A percentile compares a stretch with the other conserved stretches of the same genome.
phyloP scores from a whole-genome alignment of 768 basidiomycete species.

The Chalciporus chontae region DNA sequence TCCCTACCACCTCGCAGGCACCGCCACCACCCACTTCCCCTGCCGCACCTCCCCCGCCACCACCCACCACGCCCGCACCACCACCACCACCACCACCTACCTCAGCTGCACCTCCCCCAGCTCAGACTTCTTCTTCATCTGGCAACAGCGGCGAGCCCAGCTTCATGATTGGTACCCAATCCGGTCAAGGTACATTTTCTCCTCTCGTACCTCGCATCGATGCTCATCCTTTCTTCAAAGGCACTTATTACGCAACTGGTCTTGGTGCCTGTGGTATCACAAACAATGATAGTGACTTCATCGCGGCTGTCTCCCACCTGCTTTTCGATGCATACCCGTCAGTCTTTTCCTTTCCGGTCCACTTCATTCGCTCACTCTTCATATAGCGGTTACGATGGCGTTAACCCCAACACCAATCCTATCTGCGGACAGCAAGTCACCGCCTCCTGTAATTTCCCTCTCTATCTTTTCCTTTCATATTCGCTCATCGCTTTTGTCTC shows the following conservation, averaged over 20 bases:
- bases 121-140: constrained; percentile 16
- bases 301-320: constrained; percentile 34
- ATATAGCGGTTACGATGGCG: constrained; percentile 49
- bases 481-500: constrained; percentile 12
- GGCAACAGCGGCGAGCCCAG: constrained; percentile 24
- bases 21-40: background rate
- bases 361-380: background rate
- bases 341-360: constrained; percentile 5
- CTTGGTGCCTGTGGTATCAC: constrained; percentile 41
- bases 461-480: background rate
- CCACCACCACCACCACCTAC: background rate
- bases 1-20: background rate
- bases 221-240: constrained; percentile 15
- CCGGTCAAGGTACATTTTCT: constrained; percentile 41
- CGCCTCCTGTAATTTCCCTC: constrained; percentile 42
- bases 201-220: background rate
- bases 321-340: constrained; percentile 37
- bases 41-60: background rate
- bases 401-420: constrained; percentile 74
- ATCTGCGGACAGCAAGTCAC: constrained; percentile 53
- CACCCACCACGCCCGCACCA: background rate
- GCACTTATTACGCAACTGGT: constrained; percentile 32
- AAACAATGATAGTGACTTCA: constrained; percentile 26
- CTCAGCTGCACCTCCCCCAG: constrained; percentile 5
- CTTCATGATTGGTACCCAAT: constrained; percentile 46